Conservation (phyloP, 2,329 filamentous ascomycete genomes). For the Geosmithia morbida region DNA sequence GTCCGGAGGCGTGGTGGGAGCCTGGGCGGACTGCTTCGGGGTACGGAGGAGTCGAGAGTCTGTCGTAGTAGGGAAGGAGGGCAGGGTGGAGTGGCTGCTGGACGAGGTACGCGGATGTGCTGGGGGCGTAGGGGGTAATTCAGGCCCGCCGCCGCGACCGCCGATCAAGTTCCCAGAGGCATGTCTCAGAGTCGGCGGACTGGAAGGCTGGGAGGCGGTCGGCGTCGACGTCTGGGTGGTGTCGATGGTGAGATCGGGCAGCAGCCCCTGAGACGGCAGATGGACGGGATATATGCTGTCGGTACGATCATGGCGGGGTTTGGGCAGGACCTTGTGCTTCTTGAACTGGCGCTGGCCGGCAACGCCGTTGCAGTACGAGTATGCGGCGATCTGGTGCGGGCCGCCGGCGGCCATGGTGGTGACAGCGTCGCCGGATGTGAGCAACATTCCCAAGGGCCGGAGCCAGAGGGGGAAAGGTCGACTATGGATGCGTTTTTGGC, state of each 20-base stretch:
- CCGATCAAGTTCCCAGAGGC: background rate
- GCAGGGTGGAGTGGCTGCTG: conserved; percentile 27
- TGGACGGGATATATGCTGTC: conserved; percentile 3
- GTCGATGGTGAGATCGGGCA: conserved; percentile 12
- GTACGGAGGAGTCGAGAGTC: conserved; percentile 20
- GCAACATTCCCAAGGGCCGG: background rate
- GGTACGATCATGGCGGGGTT: conserved; percentile 12
- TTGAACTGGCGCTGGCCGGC: conserved; percentile 25
- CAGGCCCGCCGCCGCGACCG: conserved; percentile 20
- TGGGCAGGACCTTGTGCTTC: conserved; percentile 29
- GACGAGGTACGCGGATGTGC: conserved; percentile 45
- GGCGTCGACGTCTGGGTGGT: conserved; percentile 9
- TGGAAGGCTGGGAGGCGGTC: conserved; percentile 18
- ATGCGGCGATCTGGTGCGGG: background rate
- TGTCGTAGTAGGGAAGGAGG: conserved; percentile 24
- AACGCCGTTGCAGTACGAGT: conserved; percentile 4
- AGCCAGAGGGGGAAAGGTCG: background rate
- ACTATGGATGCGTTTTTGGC: background rate
- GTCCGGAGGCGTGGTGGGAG: conserved; percentile 46
- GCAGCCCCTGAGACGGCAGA: conserved; percentile 9
- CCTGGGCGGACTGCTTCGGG: conserved; percentile 19
- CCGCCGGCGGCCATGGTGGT: conserved; percentile 14
- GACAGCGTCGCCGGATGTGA: conserved; percentile 7
- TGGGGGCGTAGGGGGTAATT: conserved; percentile 48
- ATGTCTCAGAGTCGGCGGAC: conserved; percentile 20